A percentile compares a stretch with the other conserved stretches of the same genome.
These are phyloP conservation scores for Debaryomyces fabryi DNA, from an alignment of 1,139 yeast genomes.

Conservation along the genomic window DNA sequence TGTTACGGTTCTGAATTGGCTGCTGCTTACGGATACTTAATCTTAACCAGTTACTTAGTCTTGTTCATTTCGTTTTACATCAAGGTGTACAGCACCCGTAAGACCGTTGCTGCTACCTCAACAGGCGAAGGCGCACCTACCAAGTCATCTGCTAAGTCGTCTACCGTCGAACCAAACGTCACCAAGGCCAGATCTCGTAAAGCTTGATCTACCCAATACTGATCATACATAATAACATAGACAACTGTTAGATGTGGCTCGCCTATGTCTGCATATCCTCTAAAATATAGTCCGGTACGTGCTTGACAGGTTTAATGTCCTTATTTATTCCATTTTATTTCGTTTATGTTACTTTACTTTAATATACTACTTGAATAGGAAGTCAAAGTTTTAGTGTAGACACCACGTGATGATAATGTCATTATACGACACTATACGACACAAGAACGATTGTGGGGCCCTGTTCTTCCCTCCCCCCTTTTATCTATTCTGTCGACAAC, in stretches of 20 bases:
- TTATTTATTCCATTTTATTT: constrained; percentile 3
- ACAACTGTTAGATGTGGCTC: background rate
- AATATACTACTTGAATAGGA: constrained; percentile 3
- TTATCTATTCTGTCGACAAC: background rate
- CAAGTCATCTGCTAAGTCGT: constrained; percentile 12
- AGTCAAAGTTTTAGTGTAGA: background rate
- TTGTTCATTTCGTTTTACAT: constrained; percentile 93
- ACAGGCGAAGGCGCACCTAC: constrained; percentile 9
- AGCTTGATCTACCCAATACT: constrained; percentile 1
- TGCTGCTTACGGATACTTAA: constrained; percentile 86
- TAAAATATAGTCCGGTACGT: background rate
- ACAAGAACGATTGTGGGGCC: too few relatives aligned
- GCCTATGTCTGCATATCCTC: background rate
- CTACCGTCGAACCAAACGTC: constrained; percentile 12
- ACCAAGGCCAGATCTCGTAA: constrained; percentile 24
- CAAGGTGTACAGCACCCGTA: constrained; percentile 65
- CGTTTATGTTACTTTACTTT: background rate
- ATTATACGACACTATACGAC: background rate
- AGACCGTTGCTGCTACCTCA: constrained; percentile 22
- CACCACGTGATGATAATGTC: background rate
- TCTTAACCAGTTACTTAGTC: constrained; percentile 85
- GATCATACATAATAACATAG: background rate
- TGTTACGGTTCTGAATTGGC: constrained; percentile 95
- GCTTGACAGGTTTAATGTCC: background rate
- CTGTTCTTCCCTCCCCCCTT: background rate